Evolutionary conservation across 2,329 filamentous ascomycete genomes (phyloP).

Genomic region (Botrytis cinerea): DNA sequence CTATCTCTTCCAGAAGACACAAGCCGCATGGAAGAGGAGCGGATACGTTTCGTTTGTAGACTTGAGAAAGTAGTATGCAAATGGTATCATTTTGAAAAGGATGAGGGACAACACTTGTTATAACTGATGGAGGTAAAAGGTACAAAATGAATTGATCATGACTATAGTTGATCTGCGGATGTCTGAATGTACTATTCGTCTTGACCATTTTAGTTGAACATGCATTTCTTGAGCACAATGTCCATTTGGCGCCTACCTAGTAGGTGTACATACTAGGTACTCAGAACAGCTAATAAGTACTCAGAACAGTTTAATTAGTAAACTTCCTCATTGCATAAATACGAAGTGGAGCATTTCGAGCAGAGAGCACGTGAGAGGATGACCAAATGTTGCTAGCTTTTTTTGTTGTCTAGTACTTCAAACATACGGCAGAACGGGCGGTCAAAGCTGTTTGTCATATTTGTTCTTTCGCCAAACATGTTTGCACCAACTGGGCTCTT

Average conservation of each 20-base stretch:
- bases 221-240: not conserved
- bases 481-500: slow-evolving; percentile 3
- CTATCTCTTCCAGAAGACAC: not conserved
- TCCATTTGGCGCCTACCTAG: not conserved
- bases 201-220: not conserved
- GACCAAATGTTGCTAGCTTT: not conserved
- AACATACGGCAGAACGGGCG: not conserved
- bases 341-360: not conserved
- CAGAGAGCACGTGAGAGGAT: not conserved
- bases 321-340: not conserved
- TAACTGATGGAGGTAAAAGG: not conserved
- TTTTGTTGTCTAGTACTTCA: not conserved
- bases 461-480: not conserved
- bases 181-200: not conserved
- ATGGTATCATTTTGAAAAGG: not conserved
- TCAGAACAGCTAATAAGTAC: not conserved
- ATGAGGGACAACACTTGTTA: not conserved
- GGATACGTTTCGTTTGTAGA: not conserved
- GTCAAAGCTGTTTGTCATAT: not conserved
- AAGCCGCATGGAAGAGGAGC: not conserved
- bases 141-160: not conserved
- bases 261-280: not conserved
- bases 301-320: not conserved
- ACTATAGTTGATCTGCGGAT: not conserved
- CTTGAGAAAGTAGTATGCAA: not conserved